Base-by-base conservation (phyloP, 805 yeast species). In the Starmerella sirachaensis region DNA sequence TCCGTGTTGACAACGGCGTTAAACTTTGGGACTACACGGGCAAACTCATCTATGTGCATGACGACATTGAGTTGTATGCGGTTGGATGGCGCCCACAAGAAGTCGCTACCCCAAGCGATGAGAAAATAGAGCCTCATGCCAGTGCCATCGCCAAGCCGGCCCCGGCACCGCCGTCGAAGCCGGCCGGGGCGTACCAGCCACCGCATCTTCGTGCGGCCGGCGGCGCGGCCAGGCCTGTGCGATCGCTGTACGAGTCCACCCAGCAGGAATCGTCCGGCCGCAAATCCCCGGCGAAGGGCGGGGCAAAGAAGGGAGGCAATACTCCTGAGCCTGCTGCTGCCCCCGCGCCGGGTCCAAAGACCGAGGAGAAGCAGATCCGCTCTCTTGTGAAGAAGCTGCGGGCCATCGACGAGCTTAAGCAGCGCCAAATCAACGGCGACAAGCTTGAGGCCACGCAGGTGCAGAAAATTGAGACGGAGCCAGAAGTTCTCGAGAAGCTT, bases 11-110 rank as follows among this genome's bases (percentile, higher is more conserved):
- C 62, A 91, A 91, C 58, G 88, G 96, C 43, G 76, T 79, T 51
- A 82, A 83, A 60, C 68, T 91, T 52, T 91, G 97, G 95, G 93
- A 91, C 59, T 84, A 76, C 38, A 67, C 76, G 43, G 98, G 98
- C 33, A 72, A 76, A 49, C 69, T 91, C 47, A 68, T 83, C 38
- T 93, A 70, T 60, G 69, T 72, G 50, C 75, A 74, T 53, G 94
- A 85, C 48, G 84, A 76, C 60, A 72, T 69, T 37, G 98, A 91
- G 64, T 72, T 91, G 45, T 72, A 73, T 53, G 63, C 78, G 28
- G 86, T 80, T 36, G 74, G 74, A 33, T 93, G 98, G 98, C 74
- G 85, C 58, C 84, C 83, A 9, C 75, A 69, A 51, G 64, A 65
- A 31, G 27, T 23, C 11, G 83, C 77, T 66, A 61, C 70, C 60